Evolutionary conservation across 164 flowering plant species (phyloP).

Genomic region (Magnolia officinalis): DNA sequence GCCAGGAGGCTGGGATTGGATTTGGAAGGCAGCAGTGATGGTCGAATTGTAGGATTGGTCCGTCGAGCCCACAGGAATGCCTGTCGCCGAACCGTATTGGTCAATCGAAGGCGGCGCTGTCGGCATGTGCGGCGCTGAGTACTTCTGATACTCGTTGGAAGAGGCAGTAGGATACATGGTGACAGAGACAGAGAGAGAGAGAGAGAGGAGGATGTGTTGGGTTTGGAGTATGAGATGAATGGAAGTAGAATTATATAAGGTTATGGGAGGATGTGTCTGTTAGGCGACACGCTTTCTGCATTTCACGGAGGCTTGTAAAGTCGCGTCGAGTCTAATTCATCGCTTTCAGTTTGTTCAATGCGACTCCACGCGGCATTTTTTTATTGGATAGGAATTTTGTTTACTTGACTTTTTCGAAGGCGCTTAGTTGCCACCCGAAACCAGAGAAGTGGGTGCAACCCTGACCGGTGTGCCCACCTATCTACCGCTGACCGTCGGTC

Average conservation of each 20-base stretch:
- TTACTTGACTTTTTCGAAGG: too few relatives aligned
- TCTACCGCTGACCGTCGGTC: too few relatives aligned
- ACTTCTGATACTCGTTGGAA: neutral
- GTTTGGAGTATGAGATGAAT: neutral
- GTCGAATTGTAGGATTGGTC: neutral
- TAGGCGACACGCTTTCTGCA: too few relatives aligned
- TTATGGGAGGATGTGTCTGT: too few relatives aligned
- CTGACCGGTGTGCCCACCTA: too few relatives aligned
- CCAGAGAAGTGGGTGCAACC: too few relatives aligned
- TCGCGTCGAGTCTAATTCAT: too few relatives aligned
- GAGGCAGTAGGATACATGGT: neutral
- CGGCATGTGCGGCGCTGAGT: neutral
- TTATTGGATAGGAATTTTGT: too few relatives aligned
- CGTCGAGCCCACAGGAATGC: slow-evolving; percentile 6
- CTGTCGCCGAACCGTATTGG: neutral
- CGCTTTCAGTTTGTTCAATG: too few relatives aligned
- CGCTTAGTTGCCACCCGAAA: too few relatives aligned
- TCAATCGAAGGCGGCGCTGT: neutral
- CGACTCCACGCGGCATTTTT: too few relatives aligned
- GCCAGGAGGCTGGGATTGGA: slow-evolving; percentile 19
- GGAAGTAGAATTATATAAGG: neutral
- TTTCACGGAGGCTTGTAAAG: too few relatives aligned
- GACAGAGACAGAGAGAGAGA: neutral
- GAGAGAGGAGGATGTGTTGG: neutral
- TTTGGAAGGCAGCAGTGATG: neutral